These are phyloP conservation scores for Mycosphaerella sp. DNA, from an alignment of 2,329 filamentous ascomycete genomes.

Conservation along the genomic window DNA sequence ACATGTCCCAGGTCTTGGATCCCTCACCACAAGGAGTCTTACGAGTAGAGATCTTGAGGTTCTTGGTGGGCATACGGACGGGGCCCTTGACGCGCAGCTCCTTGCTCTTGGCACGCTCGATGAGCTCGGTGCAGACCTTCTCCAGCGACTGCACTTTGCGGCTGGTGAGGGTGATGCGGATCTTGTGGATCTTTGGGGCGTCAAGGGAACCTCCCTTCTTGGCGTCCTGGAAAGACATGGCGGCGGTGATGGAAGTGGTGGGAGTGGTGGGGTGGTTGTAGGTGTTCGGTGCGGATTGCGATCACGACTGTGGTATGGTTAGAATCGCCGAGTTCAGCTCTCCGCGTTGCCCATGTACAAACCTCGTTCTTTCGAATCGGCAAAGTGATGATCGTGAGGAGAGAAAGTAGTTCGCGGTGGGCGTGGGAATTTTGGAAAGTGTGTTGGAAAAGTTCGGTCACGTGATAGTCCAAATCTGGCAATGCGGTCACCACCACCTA, in stretches of 20 bases:
- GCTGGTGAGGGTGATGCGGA: constrained; percentile 94
- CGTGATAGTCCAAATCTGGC: background rate
- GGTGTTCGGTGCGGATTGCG: constrained; percentile 36
- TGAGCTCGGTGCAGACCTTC: constrained; percentile 97
- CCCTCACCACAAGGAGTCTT: constrained; percentile 99
- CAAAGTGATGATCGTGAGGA: constrained; percentile 48
- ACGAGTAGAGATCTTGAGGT: constrained; percentile 90
- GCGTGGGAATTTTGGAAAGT: constrained; percentile 9
- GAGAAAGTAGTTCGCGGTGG: constrained; percentile 17
- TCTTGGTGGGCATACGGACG: constrained; percentile 96
- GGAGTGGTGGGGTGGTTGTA: constrained; percentile 22
- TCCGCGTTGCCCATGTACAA: background rate
- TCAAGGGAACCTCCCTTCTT: constrained; percentile 77
- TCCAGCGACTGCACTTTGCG: constrained; percentile 94
- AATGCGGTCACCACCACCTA: constrained; percentile 2
- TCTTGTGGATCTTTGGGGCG: constrained; percentile 91
- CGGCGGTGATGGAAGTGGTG: constrained; percentile 25
- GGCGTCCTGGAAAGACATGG: constrained; percentile 89
- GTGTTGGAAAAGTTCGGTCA: background rate
- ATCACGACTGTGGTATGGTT: constrained; percentile 42
- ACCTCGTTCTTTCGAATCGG: constrained; percentile 39
- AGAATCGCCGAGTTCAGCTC: constrained; percentile 9
- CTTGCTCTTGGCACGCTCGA: constrained; percentile 98
- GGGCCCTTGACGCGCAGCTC: constrained; percentile 97
- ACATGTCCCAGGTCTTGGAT: constrained; percentile 99